These are phyloP conservation scores for Sclerospora graminicola DNA, from an alignment of 352 stramenopile genomes.

Conservation along the genomic window DNA sequence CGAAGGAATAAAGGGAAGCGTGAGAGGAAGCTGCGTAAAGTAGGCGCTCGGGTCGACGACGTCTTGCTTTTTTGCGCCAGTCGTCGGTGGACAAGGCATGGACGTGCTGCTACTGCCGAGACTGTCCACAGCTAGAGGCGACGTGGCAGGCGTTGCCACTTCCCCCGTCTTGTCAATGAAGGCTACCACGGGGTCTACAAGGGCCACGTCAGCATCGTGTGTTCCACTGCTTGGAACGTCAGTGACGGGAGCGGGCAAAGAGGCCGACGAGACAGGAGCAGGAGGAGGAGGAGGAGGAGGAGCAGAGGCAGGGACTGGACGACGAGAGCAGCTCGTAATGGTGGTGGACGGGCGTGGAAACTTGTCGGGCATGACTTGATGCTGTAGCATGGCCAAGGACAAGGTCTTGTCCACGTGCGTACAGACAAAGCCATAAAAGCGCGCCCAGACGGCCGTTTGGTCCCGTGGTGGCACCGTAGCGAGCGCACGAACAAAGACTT, in stretches of 20 bases:
- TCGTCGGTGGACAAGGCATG: too few species aligned
- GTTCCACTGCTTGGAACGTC: not conserved
- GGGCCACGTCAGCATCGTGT: not conserved
- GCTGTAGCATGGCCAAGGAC: conserved; percentile 38
- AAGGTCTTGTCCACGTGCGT: conserved; percentile 50
- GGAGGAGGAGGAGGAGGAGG: too few species aligned
- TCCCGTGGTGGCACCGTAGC: conserved; percentile 29
- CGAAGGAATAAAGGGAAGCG: conserved; percentile 38
- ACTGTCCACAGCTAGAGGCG: conserved; percentile 25
- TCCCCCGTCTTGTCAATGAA: conserved; percentile 58
- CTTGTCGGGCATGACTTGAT: conserved; percentile 42
- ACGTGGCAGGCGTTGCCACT: conserved; percentile 10
- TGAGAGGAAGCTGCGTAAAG: conserved; percentile 43
- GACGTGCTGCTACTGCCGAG: conserved; percentile 7
- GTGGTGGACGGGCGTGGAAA: conserved; percentile 11
- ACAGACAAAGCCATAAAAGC: conserved; percentile 54
- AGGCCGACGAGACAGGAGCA: too few species aligned
- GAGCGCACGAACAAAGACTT: conserved; percentile 59
- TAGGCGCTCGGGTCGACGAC: conserved; percentile 19
- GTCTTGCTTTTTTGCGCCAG: conserved; percentile 22
- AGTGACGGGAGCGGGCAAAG: too few species aligned
- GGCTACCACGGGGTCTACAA: conserved; percentile 39
- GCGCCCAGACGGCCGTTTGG: conserved; percentile 31
- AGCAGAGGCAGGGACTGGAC: too few species aligned
- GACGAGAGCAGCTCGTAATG: too few species aligned